These are phyloP conservation scores for Xylariaceae sp. DNA, from an alignment of 2,329 filamentous ascomycete species.

Conservation along the genomic window DNA sequence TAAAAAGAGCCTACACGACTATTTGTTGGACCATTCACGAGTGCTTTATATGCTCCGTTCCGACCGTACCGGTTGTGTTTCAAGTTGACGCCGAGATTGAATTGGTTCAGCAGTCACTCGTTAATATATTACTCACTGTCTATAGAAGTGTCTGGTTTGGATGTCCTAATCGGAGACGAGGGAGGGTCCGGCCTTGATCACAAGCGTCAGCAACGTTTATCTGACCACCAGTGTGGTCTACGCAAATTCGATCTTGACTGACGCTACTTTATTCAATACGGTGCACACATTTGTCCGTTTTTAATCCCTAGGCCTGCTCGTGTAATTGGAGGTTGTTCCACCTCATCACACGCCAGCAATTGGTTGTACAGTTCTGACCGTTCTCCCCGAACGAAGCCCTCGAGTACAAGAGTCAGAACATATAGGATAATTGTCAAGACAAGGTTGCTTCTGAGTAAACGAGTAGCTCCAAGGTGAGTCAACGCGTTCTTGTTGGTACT, in stretches of 20 bases:
- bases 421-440: not conserved
- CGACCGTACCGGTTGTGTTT: slow-evolving; percentile 20
- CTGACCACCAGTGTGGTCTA: not conserved
- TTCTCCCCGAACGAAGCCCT: not conserved
- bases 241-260: not conserved
- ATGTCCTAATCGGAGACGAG: slow-evolving; percentile 1
- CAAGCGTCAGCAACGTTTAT: not conserved
- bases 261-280: not conserved
- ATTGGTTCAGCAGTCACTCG: slow-evolving; percentile 24
- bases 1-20: slow-evolving; percentile 7
- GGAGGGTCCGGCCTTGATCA: slow-evolving; percentile 3
- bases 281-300: not conserved
- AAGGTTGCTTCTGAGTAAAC: not conserved
- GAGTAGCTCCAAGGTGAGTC: not conserved
- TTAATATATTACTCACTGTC: slow-evolving; percentile 16
- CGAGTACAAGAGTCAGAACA: not conserved
- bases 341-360: not conserved
- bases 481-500: not conserved
- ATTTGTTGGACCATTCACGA: slow-evolving; percentile 1
- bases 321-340: not conserved
- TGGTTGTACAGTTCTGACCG: not conserved
- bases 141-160: slow-evolving; percentile 8
- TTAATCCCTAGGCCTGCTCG: not conserved
- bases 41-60: slow-evolving; percentile 9
- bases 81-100: slow-evolving; percentile 22